Base-by-base conservation (phyloP, 164 flowering plant species). In the Nelumbo lutea region DNA sequence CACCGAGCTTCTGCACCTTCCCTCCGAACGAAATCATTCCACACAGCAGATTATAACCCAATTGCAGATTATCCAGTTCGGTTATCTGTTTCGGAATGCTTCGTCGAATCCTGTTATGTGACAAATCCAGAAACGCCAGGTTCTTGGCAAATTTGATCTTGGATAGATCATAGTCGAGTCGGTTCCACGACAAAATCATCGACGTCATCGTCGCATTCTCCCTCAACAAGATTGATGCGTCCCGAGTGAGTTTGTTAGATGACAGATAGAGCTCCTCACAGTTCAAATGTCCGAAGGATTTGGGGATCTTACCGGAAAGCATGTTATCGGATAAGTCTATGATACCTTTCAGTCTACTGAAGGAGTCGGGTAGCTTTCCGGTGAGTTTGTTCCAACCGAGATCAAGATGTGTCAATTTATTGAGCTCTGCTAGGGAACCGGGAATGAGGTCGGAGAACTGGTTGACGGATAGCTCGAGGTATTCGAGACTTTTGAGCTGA, bases 381-480 rank as follows among this genome's bases (percentile, higher is more conserved):
- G 87, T 83, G 4, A 91, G 83, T 46, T 70, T 70, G 82, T 91
- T 91, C 10, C 85, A 69, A 67, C 82, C 87, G 53, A 91, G 70
- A 56, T 74, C 80, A 13, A 89, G 70, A 0, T 78, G 71, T 10
- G 0, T 44, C 13, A 88, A 81, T 2, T 79, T 83, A 2, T 76
- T 75, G 11, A 86, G 74, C 1, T 39, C 4, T 3, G 88, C 73
- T 7, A 89, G 80, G 11, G 79, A 69, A 0, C 79, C 42, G 0
- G 98, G 97, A 59, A 93, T 87, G 0, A 83, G 38, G 8, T 96
- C 94, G 7, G 87, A 58, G 74, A 87, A 75, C 0, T 79, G 58
- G 77, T 91, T 91, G 79, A 72, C 81, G 42, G 88, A 75, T 63
- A 91, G 85, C 8, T 86, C 86, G 27, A 90, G 69, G 61, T 38